Base-by-base conservation (phyloP, 2,329 filamentous ascomycete species). In the Sporothrix variecibatus region DNA sequence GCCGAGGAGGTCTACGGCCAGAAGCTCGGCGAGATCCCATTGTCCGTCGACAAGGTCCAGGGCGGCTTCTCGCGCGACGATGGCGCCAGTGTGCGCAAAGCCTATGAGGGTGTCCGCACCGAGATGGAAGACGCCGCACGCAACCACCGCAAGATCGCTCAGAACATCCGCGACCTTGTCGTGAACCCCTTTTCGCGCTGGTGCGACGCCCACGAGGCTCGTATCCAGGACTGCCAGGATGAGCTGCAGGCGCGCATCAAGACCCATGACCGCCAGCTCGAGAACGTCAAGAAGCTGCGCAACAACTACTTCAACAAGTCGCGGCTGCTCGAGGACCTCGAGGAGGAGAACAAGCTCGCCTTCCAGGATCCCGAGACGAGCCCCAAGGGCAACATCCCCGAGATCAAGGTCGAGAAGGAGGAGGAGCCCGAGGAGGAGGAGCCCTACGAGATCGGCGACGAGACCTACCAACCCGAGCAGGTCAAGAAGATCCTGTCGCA, bases 291-390 rank as follows among this genome's bases (percentile, higher is more conserved):
- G 87, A 98, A 98, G 84, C 89, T 98, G 78, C 91, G 96, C 77
- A 97, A 93, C 82, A 93, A 94, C 79, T 99, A 99, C 84, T 98
- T 98, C 88, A 99, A 98, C 87, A 99, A 98, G 84, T 99, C 96
- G 82, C 92, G 97, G 69, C 86, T 98, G 76, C 92, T 98, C 7
- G 97, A 99, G 82, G 96, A 99, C 81, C 85, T 98, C 75, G 96
- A 99, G 82, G 96, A 99, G 83, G 97, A 99, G 86, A 97, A 98
- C 82, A 98, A 99, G 84, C 88, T 99, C 73, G 96, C 95, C 53
- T 99, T 99, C 83, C 94, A 97, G 82, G 94, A 95, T 77, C 94
- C 94, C 1, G 89, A 92, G 79, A 86, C 82, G 46, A 94, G 92
- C 81, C 92, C 93, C 2, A 86, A 90, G 81, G 81, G 86, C 72